Evolutionary conservation across 1,284 basidiomycete genomes (phyloP), one percentile per base, ranked within the genome.

Genomic region (Tilletia setariae): DNA sequence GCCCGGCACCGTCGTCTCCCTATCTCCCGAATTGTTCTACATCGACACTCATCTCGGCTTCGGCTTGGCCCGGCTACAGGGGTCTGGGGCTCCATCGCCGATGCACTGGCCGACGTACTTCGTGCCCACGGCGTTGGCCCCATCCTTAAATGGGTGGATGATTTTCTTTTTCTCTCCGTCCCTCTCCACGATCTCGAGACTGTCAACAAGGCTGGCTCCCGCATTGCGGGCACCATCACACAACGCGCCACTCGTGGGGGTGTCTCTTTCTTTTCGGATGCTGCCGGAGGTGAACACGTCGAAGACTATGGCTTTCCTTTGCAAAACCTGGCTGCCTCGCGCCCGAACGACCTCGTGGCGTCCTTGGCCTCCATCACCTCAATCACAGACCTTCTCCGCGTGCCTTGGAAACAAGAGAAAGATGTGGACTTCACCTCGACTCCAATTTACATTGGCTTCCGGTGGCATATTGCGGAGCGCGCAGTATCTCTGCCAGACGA

Each of bases 121-220:
- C 9, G 47, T 8, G 47, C 47, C 19, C 47, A 49, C 47, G 47
- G 47, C 8, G n/a, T 49, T 23, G 47, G 47, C 25, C 47, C 47
- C 8, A 23, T 49, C 13, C 47, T 49, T 23, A 49, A 49, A n/a
- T 49, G 47, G 47, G 47, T 49, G 9, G 47, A 49, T 23, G 47
- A 49, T 23, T 49, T 15, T n/a, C 47, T 49, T 49, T 49, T 49
- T 49, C 47, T 49, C 25, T 49, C 47, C 19, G 47, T 49, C 9
- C 47, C 47, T 8, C 47, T 7, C 47, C 13, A 11, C 8, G 9
- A 49, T 1, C 47, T 49, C 8, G n/a, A 19, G n/a, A 19, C 8
- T 7, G n/a, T 49, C 19, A 49, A 49, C 47, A 8, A 11, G 1
- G 47, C 7, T 6, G 19, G 47, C 47, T 4, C 9, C 13, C 47